phyloP scores from a whole-genome alignment of 371 early-diverging fungal species.

The Smittium mucronatum region DNA sequence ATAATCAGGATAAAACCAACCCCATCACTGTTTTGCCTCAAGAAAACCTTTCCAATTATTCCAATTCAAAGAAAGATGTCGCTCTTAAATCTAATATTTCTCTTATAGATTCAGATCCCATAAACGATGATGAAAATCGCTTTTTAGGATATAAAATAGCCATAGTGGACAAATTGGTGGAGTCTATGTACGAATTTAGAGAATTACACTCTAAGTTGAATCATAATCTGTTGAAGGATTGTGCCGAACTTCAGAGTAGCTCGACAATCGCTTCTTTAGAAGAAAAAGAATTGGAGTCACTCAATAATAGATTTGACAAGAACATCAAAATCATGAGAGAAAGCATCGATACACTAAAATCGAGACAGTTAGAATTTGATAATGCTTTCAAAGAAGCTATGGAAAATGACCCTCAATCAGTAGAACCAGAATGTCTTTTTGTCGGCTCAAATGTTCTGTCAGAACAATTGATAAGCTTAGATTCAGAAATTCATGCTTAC shows the following conservation, averaged over 20 bases:
- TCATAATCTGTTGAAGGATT: slow-evolving; percentile 36
- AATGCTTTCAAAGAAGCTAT: slow-evolving; percentile 15
- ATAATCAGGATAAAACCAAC: not conserved
- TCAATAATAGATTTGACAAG: slow-evolving; percentile 38
- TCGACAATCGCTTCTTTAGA: slow-evolving; percentile 45
- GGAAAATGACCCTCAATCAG: slow-evolving; percentile 32
- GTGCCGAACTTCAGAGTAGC: slow-evolving; percentile 46
- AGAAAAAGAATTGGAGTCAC: slow-evolving; percentile 36
- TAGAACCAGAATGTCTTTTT: slow-evolving; percentile 51
- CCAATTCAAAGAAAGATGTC: slow-evolving; percentile 7
- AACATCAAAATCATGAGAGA: slow-evolving; percentile 45
- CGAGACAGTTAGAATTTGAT: slow-evolving; percentile 30
- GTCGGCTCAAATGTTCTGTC: slow-evolving; percentile 53
- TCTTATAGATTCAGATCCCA: slow-evolving; percentile 25
- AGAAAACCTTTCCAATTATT: not conserved
- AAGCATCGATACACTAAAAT: slow-evolving; percentile 39
- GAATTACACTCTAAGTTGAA: slow-evolving; percentile 40
- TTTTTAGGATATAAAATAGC: slow-evolving; percentile 39
- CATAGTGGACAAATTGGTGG: slow-evolving; percentile 34
- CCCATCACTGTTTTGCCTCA: not conserved
- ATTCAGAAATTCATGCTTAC: slow-evolving; percentile 78
- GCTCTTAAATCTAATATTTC: slow-evolving; percentile 18
- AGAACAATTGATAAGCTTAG: slow-evolving; percentile 75
- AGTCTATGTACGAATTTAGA: slow-evolving; percentile 33
- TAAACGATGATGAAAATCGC: slow-evolving; percentile 29